Evolutionary conservation across 305 asterid species (phyloP), one percentile per base, ranked within the genome.

Genomic region (Fraxinus platypoda): DNA sequence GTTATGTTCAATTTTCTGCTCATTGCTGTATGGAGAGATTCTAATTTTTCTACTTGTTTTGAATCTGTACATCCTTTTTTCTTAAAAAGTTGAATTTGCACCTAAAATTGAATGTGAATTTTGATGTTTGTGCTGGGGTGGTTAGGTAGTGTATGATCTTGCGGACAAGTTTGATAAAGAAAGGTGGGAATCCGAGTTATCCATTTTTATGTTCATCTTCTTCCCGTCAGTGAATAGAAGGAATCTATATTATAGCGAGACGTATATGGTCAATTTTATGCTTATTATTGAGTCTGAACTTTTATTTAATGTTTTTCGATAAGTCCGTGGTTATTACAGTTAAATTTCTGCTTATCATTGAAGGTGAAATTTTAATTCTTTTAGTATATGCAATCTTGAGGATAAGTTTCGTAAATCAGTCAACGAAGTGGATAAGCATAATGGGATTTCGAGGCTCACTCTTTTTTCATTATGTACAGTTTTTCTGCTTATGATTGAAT

Each of bases 401-500:
- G 94, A 88, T 34, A 91, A 79, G 81, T 83, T 90, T 8, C 90
- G 88, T 81, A 90, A 88, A 68, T 85, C 92, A 75, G 95, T 95
- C 64, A 97, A 92, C 92, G 97, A 92, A 88, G 97, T 94, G 89
- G 97, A 96, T 89, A 84, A 83, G 85, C 89, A 90, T 49, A 93
- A 91, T 87, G 98, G 97, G 64, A 74, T 92, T 87, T 83, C 96
- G 83, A 92, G 97, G 86, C 94, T 94, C 7, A 86, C 94, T 38
- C 93, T 94, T 13, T 96, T 93, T 88, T 96, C 98, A 54, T n/a
- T n/a, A 1, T 54, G 66, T 54, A 54, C 25, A n/a, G 3, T 54
- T 54, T n/a, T 54, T 54, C 66, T 54, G 25, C 25, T 54, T 54
- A 54, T 54, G 21, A n/a, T 6, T 6, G 66, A 54, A 54, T n/a